Evolutionary conservation across 768 basidiomycete genomes (phyloP).

Genomic region (Exsudoporus frostii): DNA sequence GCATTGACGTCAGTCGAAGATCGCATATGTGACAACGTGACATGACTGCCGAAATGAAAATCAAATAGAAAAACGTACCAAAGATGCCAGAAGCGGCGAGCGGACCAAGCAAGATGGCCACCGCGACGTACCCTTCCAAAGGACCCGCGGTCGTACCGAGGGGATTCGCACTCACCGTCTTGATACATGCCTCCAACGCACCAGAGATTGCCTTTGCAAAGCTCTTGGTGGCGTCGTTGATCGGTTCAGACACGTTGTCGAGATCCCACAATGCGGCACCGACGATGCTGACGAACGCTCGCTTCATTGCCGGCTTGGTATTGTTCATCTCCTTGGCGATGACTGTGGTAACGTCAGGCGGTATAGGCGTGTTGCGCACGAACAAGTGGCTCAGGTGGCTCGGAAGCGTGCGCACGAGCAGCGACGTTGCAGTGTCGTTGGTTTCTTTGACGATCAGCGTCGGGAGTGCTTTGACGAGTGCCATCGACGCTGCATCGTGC

Average conservation of each 20-base stretch:
- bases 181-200: slow-evolving; percentile 68
- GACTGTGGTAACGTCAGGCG: slow-evolving; percentile 42
- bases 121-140: slow-evolving; percentile 81
- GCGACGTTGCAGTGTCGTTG: slow-evolving; percentile 59
- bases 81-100: slow-evolving; percentile 48
- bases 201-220: slow-evolving; percentile 57
- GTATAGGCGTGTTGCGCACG: slow-evolving; percentile 36
- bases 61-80: slow-evolving; percentile 38
- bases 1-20: neutral
- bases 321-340: slow-evolving; percentile 72
- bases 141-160: slow-evolving; percentile 59
- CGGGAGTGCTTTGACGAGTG: slow-evolving; percentile 38
- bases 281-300: slow-evolving; percentile 59
- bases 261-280: slow-evolving; percentile 59
- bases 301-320: slow-evolving; percentile 56
- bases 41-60: neutral
- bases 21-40: neutral
- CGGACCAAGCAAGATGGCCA: slow-evolving; percentile 65
- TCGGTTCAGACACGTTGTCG: slow-evolving; percentile 26
- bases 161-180: slow-evolving; percentile 59
- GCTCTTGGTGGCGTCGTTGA: slow-evolving; percentile 39
- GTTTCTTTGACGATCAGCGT: slow-evolving; percentile 68
- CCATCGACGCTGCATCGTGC: slow-evolving; percentile 46
- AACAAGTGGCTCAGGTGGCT: slow-evolving; percentile 60
- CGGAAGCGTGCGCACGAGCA: slow-evolving; percentile 53